Evolutionary conservation across 2,329 filamentous ascomycete genomes (phyloP).

Genomic region (Neocatenulostroma microsporum): DNA sequence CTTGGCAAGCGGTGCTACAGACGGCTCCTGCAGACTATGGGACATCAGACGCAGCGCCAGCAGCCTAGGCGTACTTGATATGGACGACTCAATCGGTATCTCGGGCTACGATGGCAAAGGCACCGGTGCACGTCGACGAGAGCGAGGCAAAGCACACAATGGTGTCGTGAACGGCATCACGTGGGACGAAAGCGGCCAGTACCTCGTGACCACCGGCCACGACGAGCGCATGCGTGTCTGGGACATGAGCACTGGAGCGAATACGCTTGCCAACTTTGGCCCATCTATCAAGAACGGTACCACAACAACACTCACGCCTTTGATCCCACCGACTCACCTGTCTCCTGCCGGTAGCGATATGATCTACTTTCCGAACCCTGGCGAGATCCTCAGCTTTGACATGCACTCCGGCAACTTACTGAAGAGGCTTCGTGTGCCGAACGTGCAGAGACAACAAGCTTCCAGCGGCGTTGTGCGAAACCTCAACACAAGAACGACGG

Average conservation of each 20-base stretch:
- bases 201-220: conserved; percentile 72
- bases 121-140: conserved; percentile 35
- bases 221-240: conserved; percentile 82
- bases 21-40: conserved; percentile 78
- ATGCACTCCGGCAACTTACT: conserved; percentile 68
- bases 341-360: conserved; percentile 53
- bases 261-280: conserved; percentile 83
- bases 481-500: conserved; percentile 55
- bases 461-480: conserved; percentile 19
- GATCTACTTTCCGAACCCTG: conserved; percentile 69
- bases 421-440: conserved; percentile 61
- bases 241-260: conserved; percentile 71
- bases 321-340: conserved; percentile 53
- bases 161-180: conserved; percentile 76
- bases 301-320: conserved; percentile 33
- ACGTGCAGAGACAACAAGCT: conserved; percentile 10
- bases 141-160: conserved; percentile 55
- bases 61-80: conserved; percentile 68
- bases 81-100: conserved; percentile 72
- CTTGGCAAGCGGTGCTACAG: conserved; percentile 74
- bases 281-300: conserved; percentile 65
- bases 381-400: conserved; percentile 70
- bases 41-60: conserved; percentile 74
- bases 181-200: conserved; percentile 73
- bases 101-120: conserved; percentile 39